Evolutionary conservation across 441 rosid species (phyloP).

Genomic region (Populus trichocarpa): DNA sequence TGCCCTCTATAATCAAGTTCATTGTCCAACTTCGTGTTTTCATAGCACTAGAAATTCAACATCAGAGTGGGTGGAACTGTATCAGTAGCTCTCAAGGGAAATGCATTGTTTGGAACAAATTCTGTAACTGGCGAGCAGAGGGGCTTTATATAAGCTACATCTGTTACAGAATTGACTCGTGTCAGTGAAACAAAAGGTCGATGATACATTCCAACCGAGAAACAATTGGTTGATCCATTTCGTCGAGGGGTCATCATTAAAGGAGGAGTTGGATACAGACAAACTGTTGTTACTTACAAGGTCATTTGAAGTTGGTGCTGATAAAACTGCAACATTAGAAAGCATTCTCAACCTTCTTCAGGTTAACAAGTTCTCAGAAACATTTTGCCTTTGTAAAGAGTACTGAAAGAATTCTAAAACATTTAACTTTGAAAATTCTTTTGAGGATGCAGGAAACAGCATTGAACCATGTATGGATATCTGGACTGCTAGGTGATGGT

Average conservation of each 20-base stretch:
- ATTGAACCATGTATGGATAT: constrained; percentile 57
- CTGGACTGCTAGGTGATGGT: constrained; percentile 29
- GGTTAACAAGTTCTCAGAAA: constrained; percentile 15
- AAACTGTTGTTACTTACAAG: constrained; percentile 42
- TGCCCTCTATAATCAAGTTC: no score
- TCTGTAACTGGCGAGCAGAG: neutral
- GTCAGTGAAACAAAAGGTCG: neutral
- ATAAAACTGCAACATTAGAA: constrained; percentile 44
- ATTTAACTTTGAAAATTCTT: neutral
- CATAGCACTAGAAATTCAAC: neutral
- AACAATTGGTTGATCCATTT: neutral
- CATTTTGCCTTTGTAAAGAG: no score
- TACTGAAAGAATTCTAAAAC: no score
- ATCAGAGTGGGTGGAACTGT: neutral
- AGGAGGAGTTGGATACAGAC: constrained; percentile 42
- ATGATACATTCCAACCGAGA: neutral
- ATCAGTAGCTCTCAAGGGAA: neutral
- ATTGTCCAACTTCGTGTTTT: neutral
- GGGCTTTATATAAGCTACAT: neutral
- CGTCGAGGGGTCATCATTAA: constrained; percentile 46
- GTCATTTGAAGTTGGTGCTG: constrained; percentile 55
- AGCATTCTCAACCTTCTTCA: constrained; percentile 50
- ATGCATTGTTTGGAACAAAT: neutral
- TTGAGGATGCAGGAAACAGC: constrained; percentile 47
- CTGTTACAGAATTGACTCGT: neutral